Conservation (phyloP, 83 land plant species). For the Thuja plicata region DNA sequence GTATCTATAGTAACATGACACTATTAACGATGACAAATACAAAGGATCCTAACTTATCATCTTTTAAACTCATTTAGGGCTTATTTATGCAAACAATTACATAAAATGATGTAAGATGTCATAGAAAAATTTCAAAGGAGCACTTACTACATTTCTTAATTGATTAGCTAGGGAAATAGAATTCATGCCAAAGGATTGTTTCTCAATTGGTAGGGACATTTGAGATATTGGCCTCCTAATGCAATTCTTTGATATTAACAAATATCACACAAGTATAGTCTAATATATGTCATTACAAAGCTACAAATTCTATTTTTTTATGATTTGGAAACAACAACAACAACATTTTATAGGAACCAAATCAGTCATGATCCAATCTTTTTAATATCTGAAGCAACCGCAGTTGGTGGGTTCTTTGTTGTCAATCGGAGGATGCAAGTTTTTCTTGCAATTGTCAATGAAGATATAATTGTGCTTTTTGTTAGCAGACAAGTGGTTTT, state of each 20-base stretch:
- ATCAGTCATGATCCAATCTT: conserved; percentile 98
- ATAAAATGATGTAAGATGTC: background rate
- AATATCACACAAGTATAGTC: too few species aligned
- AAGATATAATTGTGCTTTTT: conserved; percentile 90
- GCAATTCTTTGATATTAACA: too few species aligned
- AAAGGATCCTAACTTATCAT: background rate
- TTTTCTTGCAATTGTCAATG: conserved; percentile 95
- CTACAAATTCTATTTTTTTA: conserved; percentile 95
- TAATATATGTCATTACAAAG: too few species aligned
- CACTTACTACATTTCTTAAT: too few species aligned
- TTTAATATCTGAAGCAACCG: conserved; percentile 83
- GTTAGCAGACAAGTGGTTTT: conserved; percentile 84
- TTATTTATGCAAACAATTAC: background rate
- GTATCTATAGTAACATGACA: background rate
- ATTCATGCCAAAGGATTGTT: too few species aligned
- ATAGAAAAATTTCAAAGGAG: background rate
- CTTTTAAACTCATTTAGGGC: background rate
- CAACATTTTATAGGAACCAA: conserved; percentile 92
- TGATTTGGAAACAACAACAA: conserved; percentile 93
- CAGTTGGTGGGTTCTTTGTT: conserved; percentile 95
- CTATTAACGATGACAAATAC: background rate
- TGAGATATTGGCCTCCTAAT: too few species aligned
- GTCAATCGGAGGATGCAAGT: conserved; percentile 95
- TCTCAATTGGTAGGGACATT: too few species aligned
- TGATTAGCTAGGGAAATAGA: too few species aligned